phyloP scores from a whole-genome alignment of 2,329 filamentous ascomycete species.

The Arachnopeziza araneosa region DNA sequence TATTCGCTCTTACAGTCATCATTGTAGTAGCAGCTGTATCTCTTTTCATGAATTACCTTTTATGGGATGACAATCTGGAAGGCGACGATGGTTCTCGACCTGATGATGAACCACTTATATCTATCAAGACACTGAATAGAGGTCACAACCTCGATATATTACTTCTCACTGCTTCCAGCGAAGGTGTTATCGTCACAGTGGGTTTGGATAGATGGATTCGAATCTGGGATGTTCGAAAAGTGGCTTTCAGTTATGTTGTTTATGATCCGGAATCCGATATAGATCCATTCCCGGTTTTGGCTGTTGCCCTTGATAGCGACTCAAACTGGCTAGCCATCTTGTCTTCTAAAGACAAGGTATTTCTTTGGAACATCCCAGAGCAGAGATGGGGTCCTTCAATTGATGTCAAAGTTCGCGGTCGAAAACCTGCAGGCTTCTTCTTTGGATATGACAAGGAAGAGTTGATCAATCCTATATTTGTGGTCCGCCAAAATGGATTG shows the following conservation, averaged over 20 bases:
- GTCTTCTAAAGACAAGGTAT: slow-evolving; percentile 50
- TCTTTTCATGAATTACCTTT: slow-evolving; percentile 66
- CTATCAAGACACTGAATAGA: slow-evolving; percentile 52
- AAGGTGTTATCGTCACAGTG: slow-evolving; percentile 62
- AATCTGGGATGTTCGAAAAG: slow-evolving; percentile 52
- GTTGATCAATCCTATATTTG: slow-evolving; percentile 44
- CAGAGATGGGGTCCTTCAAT: slow-evolving; percentile 51
- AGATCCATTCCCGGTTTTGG: slow-evolving; percentile 52
- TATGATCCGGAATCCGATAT: slow-evolving; percentile 32
- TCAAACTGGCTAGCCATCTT: slow-evolving; percentile 63
- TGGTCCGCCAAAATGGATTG: slow-evolving; percentile 60
- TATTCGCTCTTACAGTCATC: slow-evolving; percentile 58
- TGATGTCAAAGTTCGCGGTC: slow-evolving; percentile 49
- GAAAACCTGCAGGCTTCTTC: slow-evolving; percentile 57
- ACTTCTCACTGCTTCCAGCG: slow-evolving; percentile 54
- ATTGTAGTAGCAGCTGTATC: slow-evolving; percentile 59
- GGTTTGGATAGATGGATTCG: slow-evolving; percentile 65
- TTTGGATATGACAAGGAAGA: slow-evolving; percentile 44
- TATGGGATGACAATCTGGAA: slow-evolving; percentile 53
- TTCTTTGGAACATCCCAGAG: slow-evolving; percentile 58
- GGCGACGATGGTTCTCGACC: slow-evolving; percentile 39
- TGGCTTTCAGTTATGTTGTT: slow-evolving; percentile 36
- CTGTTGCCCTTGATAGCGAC: slow-evolving; percentile 58
- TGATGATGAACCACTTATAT: slow-evolving; percentile 47
- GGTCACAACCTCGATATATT: slow-evolving; percentile 67